Evolutionary conservation across 129 eudicot species (phyloP).

Genomic region (Helichrysum umbraculigerum): DNA sequence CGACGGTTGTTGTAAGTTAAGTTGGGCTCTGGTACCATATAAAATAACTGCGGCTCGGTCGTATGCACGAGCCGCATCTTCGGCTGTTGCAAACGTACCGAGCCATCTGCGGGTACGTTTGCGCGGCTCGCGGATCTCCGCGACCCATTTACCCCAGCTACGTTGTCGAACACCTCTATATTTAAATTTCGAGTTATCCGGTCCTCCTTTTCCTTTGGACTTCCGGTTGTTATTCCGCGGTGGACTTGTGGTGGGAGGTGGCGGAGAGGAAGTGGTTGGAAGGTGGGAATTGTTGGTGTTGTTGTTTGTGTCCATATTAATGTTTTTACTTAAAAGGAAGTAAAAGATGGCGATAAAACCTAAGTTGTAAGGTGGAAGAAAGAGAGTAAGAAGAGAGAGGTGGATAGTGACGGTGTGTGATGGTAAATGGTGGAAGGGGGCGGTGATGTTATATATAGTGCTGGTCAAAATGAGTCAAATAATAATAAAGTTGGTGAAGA

Average conservation of each 20-base stretch:
- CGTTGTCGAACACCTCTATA: constrained; percentile 82
- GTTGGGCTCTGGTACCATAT: constrained; percentile 74
- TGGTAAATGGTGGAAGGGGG: constrained; percentile 68
- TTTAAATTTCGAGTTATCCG: constrained; percentile 64
- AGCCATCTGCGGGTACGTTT: constrained; percentile 77
- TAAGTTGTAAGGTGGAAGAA: constrained; percentile 23
- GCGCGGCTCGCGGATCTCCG: constrained; percentile 86
- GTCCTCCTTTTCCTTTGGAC: constrained; percentile 68
- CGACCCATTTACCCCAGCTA: constrained; percentile 95
- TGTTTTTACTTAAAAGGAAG: neutral
- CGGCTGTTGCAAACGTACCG: constrained; percentile 83
- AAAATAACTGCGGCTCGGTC: constrained; percentile 77
- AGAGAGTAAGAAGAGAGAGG: constrained; percentile 30
- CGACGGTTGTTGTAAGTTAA: constrained; percentile 65
- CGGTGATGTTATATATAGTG: constrained; percentile 50
- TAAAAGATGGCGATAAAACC: constrained; percentile 31
- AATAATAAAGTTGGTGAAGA: constrained; percentile 8
- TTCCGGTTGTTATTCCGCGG: constrained; percentile 21
- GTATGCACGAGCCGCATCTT: constrained; percentile 85
- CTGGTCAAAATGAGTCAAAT: neutral
- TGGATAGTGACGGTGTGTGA: constrained; percentile 35
- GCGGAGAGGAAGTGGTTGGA: constrained; percentile 19
- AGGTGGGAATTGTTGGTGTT: constrained; percentile 18
- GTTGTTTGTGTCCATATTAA: constrained; percentile 33
- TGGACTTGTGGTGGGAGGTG: constrained; percentile 20